A percentile compares a stretch with the other conserved stretches of the same genome.
These are phyloP conservation scores for Yamadazyma jaroonii DNA, from an alignment of 1,139 yeast species.

Conservation along the genomic window DNA sequence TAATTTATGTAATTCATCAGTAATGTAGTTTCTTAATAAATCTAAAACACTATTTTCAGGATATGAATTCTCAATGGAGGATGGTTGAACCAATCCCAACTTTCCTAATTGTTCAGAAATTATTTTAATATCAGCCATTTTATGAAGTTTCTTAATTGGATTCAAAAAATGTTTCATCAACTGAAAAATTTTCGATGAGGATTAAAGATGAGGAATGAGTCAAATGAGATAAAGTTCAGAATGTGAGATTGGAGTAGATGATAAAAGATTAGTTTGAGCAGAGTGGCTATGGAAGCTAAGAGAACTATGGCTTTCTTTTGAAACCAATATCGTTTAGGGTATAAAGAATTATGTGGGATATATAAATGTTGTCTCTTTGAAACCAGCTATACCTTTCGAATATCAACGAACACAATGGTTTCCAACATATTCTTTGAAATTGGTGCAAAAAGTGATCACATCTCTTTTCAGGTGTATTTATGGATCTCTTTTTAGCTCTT, in stretches of 20 bases:
- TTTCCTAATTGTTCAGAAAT: constrained; percentile 35
- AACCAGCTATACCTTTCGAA: too few relatives aligned
- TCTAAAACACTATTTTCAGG: constrained; percentile 80
- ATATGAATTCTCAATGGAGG: constrained; percentile 37
- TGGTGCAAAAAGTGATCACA: too few relatives aligned
- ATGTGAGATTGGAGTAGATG: too few relatives aligned
- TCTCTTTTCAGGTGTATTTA: too few relatives aligned
- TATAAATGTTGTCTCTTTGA: too few relatives aligned
- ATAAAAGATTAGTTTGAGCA: too few relatives aligned
- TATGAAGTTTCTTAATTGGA: constrained; percentile 11
- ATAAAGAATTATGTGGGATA: neutral
- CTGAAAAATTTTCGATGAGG: constrained; percentile 9
- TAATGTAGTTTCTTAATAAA: constrained; percentile 82
- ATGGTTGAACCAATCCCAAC: constrained; percentile 36
- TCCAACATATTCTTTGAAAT: too few relatives aligned
- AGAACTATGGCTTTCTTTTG: neutral
- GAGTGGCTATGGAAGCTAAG: too few relatives aligned
- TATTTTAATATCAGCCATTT: constrained; percentile 22
- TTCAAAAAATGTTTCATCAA: constrained; percentile 15
- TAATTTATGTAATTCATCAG: constrained; percentile 70
- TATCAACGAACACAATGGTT: too few relatives aligned
- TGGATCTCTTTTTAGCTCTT: too few relatives aligned
- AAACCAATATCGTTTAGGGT: neutral
- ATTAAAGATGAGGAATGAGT: constrained; percentile 3
- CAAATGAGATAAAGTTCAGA: neutral